Evolutionary conservation across 2,329 filamentous ascomycete species (phyloP).

Genomic region (Aureobasidium mangrovei): DNA sequence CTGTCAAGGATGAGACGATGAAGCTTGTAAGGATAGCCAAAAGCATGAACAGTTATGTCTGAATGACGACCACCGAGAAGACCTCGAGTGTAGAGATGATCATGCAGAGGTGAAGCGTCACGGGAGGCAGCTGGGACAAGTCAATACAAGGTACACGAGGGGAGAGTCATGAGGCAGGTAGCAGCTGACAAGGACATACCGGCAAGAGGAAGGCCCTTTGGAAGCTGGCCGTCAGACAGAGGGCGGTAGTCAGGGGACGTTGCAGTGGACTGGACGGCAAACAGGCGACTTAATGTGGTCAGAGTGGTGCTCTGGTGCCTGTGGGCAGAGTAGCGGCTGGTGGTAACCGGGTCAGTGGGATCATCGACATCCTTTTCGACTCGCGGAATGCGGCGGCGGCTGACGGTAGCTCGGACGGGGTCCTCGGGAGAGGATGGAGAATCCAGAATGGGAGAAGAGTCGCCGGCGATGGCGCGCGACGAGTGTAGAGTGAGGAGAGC

Average conservation of each 20-base stretch:
- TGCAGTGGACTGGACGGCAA: constrained; percentile 31
- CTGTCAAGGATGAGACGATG: constrained; percentile 48
- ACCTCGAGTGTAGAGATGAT: constrained; percentile 45
- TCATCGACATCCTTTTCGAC: constrained; percentile 43
- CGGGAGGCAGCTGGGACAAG: constrained; percentile 1
- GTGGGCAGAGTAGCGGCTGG: constrained; percentile 17
- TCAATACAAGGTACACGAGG: not conserved
- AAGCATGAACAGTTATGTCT: constrained; percentile 46
- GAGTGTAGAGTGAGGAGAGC: constrained; percentile 7
- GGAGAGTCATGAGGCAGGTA: not conserved
- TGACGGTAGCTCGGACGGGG: constrained; percentile 18
- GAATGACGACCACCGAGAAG: constrained; percentile 45
- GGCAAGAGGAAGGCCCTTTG: constrained; percentile 17
- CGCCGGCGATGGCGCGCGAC: constrained; percentile 3
- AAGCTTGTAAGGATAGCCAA: constrained; percentile 43
- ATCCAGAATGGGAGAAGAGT: constrained; percentile 8
- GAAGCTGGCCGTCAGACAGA: constrained; percentile 9
- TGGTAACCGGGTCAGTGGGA: constrained; percentile 30
- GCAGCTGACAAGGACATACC: constrained; percentile 15
- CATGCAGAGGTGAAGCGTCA: constrained; percentile 31
- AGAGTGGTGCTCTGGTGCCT: constrained; percentile 33
- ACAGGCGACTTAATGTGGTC: constrained; percentile 37
- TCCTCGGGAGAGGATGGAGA: constrained; percentile 16
- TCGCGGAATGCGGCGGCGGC: constrained; percentile 28
- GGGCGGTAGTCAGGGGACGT: constrained; percentile 31